These are phyloP conservation scores for Penium margaritaceum DNA, from an alignment of 139 green algal species.

Conservation along the genomic window DNA sequence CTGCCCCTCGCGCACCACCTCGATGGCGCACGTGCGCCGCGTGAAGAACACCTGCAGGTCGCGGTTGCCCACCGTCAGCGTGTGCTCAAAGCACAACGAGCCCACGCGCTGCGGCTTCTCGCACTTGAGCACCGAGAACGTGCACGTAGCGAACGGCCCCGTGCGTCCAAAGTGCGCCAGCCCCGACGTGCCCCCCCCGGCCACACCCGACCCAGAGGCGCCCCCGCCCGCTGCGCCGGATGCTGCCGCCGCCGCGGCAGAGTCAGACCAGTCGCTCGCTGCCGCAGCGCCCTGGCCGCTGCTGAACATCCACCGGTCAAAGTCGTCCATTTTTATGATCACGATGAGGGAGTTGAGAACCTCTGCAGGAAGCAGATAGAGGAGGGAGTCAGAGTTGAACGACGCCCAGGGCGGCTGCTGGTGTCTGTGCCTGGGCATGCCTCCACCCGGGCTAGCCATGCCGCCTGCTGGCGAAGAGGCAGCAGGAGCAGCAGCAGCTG, in stretches of 20 bases:
- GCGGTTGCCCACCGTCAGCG: neutral
- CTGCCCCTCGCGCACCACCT: constrained; percentile 22
- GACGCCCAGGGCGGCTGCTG: neutral
- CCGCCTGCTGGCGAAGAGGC: too few species aligned
- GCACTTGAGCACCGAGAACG: constrained; percentile 10
- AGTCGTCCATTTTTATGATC: constrained; percentile 24
- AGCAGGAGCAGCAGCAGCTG: too few species aligned
- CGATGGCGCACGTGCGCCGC: constrained; percentile 14
- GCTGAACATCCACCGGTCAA: constrained; percentile 15
- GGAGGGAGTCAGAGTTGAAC: constrained; percentile 10
- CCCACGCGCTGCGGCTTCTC: constrained; percentile 13
- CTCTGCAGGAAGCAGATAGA: constrained; percentile 13
- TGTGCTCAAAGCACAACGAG: constrained; percentile 23
- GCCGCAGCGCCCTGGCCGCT: neutral
- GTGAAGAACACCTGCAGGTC: constrained; percentile 22
- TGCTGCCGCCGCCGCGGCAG: too few species aligned
- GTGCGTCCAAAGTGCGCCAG: too few species aligned
- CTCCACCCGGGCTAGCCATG: too few species aligned
- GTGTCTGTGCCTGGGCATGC: too few species aligned
- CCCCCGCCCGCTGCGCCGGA: too few species aligned
- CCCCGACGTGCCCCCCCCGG: too few species aligned
- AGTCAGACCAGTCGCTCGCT: neutral
- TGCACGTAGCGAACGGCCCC: constrained; percentile 3
- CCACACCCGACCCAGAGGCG: neutral
- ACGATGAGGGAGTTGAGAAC: constrained; percentile 28